Evolutionary conservation across 495 filamentous ascomycete genomes (phyloP), one percentile per base, ranked within the genome.

Genomic region (Penicillium desertorum): DNA sequence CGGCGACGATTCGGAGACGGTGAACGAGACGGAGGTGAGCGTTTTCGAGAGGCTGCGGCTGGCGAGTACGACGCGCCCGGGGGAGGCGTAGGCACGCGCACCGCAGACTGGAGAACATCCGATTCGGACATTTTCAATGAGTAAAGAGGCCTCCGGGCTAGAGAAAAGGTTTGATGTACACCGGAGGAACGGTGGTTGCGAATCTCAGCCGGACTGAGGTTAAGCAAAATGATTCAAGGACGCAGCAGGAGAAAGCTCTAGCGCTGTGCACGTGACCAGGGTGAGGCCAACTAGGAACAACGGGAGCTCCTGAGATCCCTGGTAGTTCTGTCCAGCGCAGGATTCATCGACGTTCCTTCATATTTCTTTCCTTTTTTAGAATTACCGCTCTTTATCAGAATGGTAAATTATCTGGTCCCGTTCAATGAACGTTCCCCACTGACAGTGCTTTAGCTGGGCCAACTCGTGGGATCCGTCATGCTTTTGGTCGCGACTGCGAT

Each of bases 401-500:
- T 71, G 69, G 69, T 71, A 50, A 58, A 27, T 32, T 45, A 30
- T 19, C 25, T 17, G 32, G 7, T 23, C 42, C 16, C 12, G 45
- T 39, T 49, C 20, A 22, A 42, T 45, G 25, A 25, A 16, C 2
- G 22, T 23, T 19, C 41, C 37, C 23, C 17, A 58, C 58, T 62
- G 36, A 59, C 48, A n/a, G 10, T 53, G 47, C 10, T 51, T 14
- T 59, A 98, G 94, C 89, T 97, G 76, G 94, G 96, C 80, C 91
- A 88, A 84, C 83, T 96, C 67, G 88, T 96, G 62, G 94, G 95
- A 77, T 85, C 95, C 81, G 89, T 86, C 80, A 99, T 99, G 94
- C 90, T 99, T 75, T 85, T 96, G 80, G 85, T 87, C 80, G 92
- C 94, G 70, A 88, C 92, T 62, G 85, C 88, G 72, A 91, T 99